phyloP scores from a whole-genome alignment of 1,284 basidiomycete genomes.

The Trichosporon sp. region DNA sequence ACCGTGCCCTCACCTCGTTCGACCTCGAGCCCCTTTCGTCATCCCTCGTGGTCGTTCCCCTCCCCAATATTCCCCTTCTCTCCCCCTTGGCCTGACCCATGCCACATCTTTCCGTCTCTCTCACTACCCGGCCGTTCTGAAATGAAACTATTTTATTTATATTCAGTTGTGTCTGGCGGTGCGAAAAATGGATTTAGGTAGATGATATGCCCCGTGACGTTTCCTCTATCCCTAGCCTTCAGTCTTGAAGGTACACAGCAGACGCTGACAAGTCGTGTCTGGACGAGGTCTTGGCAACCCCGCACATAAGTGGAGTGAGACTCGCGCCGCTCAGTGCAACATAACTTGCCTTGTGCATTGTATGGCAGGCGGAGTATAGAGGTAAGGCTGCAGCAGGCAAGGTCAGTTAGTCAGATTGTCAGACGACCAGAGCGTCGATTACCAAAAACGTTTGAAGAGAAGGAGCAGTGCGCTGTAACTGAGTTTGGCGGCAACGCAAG shows the following conservation, averaged over 20 bases:
- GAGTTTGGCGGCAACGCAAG: not conserved
- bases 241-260: not conserved
- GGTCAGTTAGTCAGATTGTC: not conserved
- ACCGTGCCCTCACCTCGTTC: slow-evolving; percentile 14
- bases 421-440: not conserved
- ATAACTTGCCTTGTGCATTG: not conserved
- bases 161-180: slow-evolving; percentile 26
- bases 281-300: not conserved
- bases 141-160: slow-evolving; percentile 30
- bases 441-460: not conserved
- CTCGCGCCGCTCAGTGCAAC: not conserved
- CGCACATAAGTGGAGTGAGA: not conserved
- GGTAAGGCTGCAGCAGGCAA: not conserved
- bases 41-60: slow-evolving; percentile 3
- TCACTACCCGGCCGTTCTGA: slow-evolving; percentile 26
- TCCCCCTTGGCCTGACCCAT: slow-evolving; percentile 23
- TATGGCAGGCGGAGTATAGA: not conserved
- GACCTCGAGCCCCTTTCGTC: slow-evolving; percentile 22
- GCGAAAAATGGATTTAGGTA: slow-evolving; percentile 24
- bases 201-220: slow-evolving; percentile 32
- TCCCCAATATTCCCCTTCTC: slow-evolving; percentile 22
- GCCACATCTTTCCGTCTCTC: slow-evolving; percentile 27
- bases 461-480: not conserved
- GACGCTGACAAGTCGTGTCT: not conserved
- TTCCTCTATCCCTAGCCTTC: not conserved